A percentile compares a stretch with the other conserved stretches of the same genome.
phyloP scores from a whole-genome alignment of 345 rosid species.

The Salix suchowensis region DNA sequence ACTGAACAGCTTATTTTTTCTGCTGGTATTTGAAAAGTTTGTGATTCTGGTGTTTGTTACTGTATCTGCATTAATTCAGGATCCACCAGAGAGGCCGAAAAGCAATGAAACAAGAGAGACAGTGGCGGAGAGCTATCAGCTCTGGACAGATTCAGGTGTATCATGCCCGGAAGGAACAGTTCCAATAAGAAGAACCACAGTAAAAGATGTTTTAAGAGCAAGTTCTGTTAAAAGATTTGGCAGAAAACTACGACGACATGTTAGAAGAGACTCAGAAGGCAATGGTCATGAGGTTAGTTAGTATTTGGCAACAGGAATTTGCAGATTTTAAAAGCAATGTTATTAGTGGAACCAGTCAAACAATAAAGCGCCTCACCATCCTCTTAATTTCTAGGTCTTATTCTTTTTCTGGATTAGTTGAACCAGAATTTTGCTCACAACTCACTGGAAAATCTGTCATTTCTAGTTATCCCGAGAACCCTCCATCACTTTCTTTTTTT shows the following conservation, averaged over 20 bases:
- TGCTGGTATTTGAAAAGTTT: neutral
- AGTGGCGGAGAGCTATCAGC: constrained; percentile 15
- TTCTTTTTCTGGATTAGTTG: neutral
- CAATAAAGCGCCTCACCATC: neutral
- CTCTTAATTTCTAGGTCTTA: neutral
- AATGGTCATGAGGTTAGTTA: constrained; percentile 29
- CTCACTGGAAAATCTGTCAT: neutral
- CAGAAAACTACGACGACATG: constrained; percentile 23
- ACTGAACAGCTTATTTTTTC: neutral
- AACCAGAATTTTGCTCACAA: neutral
- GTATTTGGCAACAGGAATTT: neutral
- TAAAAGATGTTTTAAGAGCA: constrained; percentile 27
- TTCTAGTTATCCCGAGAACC: neutral
- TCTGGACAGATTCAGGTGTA: constrained; percentile 25
- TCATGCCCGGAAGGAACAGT: constrained; percentile 33
- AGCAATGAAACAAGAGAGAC: constrained; percentile 11
- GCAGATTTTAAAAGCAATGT: neutral
- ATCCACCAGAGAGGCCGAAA: constrained; percentile 29
- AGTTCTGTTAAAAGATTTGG: constrained; percentile 18
- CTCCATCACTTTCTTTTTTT: neutral
- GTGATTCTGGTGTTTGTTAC: neutral
- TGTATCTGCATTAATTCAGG: constrained; percentile 6
- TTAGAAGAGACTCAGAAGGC: constrained; percentile 26
- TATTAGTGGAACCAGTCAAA: neutral
- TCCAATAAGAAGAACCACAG: constrained; percentile 29